These are phyloP conservation scores for Westerdykella ornata DNA, from an alignment of 2,329 filamentous ascomycete species.

Conservation along the genomic window DNA sequence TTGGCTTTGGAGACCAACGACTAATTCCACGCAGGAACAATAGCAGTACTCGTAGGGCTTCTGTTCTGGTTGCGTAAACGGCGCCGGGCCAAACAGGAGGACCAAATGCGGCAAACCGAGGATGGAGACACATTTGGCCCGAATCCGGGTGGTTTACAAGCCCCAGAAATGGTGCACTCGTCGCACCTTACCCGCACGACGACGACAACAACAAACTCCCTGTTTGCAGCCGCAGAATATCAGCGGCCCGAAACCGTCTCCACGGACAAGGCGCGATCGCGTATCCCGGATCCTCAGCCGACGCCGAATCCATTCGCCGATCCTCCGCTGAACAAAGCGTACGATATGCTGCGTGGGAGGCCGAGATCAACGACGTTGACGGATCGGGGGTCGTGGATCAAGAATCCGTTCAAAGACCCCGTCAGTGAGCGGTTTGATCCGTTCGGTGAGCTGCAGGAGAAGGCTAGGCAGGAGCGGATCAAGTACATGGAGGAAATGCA, in stretches of 20 bases:
- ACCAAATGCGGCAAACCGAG: constrained; percentile 15
- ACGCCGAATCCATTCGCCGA: constrained; percentile 34
- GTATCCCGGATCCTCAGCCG: constrained; percentile 15
- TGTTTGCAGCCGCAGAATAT: constrained; percentile 24
- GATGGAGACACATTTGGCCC: constrained; percentile 20
- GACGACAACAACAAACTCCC: constrained; percentile 17
- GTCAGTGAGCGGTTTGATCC: constrained; percentile 33
- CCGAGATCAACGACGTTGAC: constrained; percentile 32
- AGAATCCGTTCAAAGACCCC: constrained; percentile 33
- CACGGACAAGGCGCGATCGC: constrained; percentile 16
- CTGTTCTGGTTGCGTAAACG: constrained; percentile 22
- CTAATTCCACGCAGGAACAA: constrained; percentile 14
- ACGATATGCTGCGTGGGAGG: constrained; percentile 28
- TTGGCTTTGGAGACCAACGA: not conserved
- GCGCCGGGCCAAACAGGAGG: constrained; percentile 12
- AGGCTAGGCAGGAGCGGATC: constrained; percentile 22
- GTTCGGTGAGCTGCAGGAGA: constrained; percentile 32
- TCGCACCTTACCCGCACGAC: constrained; percentile 11
- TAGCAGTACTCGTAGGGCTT: constrained; percentile 20
- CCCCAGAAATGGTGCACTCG: constrained; percentile 21
- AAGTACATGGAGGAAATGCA: constrained; percentile 22
- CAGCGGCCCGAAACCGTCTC: constrained; percentile 30
- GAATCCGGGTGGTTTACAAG: constrained; percentile 15
- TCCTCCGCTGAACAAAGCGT: constrained; percentile 33
- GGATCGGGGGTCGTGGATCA: constrained; percentile 28